A percentile compares a stretch with the other conserved stretches of the same genome.
These are phyloP conservation scores for Fusarium circinatum DNA, from an alignment of 2,329 filamentous ascomycete species.

Conservation along the genomic window DNA sequence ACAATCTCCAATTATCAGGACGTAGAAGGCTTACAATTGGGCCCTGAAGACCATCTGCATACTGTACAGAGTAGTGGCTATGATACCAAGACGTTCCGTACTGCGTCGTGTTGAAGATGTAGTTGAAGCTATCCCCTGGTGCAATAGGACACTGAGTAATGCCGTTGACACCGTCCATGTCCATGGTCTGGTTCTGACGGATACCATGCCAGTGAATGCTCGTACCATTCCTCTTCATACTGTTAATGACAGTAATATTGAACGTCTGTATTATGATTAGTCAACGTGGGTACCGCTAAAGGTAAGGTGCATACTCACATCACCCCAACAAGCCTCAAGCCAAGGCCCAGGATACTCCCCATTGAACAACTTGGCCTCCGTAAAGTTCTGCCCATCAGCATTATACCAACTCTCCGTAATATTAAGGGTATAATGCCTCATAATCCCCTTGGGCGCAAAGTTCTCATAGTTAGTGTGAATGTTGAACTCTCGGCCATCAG, in stretches of 20 bases:
- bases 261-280: not conserved
- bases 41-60: slow-evolving; percentile 36
- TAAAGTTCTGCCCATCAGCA: slow-evolving; percentile 38
- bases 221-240: slow-evolving; percentile 29
- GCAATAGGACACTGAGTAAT: slow-evolving; percentile 39
- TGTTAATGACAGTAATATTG: slow-evolving; percentile 32
- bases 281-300: fast-evolving
- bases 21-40: slow-evolving; percentile 5
- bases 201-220: slow-evolving; percentile 41
- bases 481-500: slow-evolving; percentile 35
- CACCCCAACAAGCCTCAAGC: slow-evolving; percentile 46
- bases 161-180: slow-evolving; percentile 41
- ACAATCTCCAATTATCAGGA: fast-evolving
- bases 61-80: slow-evolving; percentile 38
- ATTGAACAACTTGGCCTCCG: slow-evolving; percentile 41
- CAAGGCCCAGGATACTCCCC: slow-evolving; percentile 42
- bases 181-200: slow-evolving; percentile 29
- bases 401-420: slow-evolving; percentile 28
- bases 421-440: slow-evolving; percentile 36
- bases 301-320: slow-evolving; percentile 3
- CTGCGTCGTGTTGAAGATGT: slow-evolving; percentile 30
- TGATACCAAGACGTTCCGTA: slow-evolving; percentile 43
- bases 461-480: slow-evolving; percentile 45
- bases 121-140: slow-evolving; percentile 27
- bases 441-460: slow-evolving; percentile 28